Conservation (phyloP, 148 eudicot genomes). For the Chenopodium quinoa region DNA sequence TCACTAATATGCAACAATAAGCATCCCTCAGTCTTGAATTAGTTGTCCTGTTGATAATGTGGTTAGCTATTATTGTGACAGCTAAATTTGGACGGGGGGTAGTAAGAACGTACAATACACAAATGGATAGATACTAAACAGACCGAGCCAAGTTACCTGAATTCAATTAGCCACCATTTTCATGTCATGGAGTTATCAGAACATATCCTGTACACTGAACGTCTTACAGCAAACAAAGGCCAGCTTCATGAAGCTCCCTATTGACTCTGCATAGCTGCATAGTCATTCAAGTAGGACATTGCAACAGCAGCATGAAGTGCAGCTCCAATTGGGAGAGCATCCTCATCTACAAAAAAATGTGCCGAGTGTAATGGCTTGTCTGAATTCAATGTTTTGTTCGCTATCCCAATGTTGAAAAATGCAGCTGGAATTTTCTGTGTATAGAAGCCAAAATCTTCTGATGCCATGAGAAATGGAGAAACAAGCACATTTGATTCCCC, state of each 20-base stretch:
- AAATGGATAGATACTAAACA: neutral
- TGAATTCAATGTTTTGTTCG: slow-evolving; percentile 24
- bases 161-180: neutral
- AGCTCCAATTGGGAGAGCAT: slow-evolving; percentile 46
- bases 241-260: neutral
- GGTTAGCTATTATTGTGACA: too few relatives aligned
- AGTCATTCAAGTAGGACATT: slow-evolving; percentile 31
- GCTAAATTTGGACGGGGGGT: too few relatives aligned
- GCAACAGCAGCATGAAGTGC: slow-evolving; percentile 47
- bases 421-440: slow-evolving; percentile 32
- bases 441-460: slow-evolving; percentile 53
- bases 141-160: neutral
- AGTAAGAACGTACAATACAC: neutral
- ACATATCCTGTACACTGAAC: neutral
- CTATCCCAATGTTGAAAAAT: slow-evolving; percentile 28
- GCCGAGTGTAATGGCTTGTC: slow-evolving; percentile 32
- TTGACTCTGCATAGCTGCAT: neutral
- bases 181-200: neutral
- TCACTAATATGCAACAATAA: too few relatives aligned
- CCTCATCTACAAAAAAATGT: slow-evolving; percentile 37
- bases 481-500: slow-evolving; percentile 36
- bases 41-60: too few relatives aligned
- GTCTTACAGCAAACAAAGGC: neutral
- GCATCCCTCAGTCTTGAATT: neutral
- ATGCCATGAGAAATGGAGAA: slow-evolving; percentile 25